Base-by-base conservation (phyloP, 2,329 filamentous ascomycete species). In the Fusarium sp. region DNA sequence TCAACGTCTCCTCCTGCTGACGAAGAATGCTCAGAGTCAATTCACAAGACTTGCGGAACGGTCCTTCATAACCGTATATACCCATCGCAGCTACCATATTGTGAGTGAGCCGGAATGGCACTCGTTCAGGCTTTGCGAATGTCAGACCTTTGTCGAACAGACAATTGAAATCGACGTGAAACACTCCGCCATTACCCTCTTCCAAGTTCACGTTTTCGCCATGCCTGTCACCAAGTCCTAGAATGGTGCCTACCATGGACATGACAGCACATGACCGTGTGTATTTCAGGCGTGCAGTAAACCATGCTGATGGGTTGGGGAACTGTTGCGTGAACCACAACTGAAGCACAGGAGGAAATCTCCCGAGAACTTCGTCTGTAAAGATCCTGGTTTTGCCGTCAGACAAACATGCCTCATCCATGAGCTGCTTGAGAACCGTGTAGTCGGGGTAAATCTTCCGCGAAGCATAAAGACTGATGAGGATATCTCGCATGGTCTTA, bases 131-230 rank as follows among this genome's bases (percentile, higher is more conserved):
- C 79, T 97, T 97, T 67, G 94, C 91, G 77, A 99, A 98, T 0
- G 94, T 98, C 40, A 95, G 87, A 2, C 96, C 96, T 76, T 99
- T 99, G 83, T 99, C 97, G 78, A 99, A 99, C 6, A 99, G 89
- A 80, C 97, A 99, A 82, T 99, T 99, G 86, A 99, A 99, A 81
- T 99, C 96, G 45, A 99, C 97, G 80, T 99, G 96, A 80, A 99
- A 93, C 4, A 97, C 90, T 52, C 95, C 95, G 44, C 97, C 96
- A 69, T 94, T 97, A 58, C 92, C 92, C 82, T 98, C 94, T 79
- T 98, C 94, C 33, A 99, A 89, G 31, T 98, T 88, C 57, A 99
- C 93, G 79, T 99, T 99, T 80, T 99, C 96, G 61, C 95, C 95
- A 80, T 99, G 96, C 6, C 96, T 91, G 80, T 99, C 96, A 39